Percentiles rank a stretch among this genome's conserved stretches.
These are phyloP conservation scores for Cercis canadensis DNA, from an alignment of 306 rosid genomes.

Conservation along the genomic window DNA sequence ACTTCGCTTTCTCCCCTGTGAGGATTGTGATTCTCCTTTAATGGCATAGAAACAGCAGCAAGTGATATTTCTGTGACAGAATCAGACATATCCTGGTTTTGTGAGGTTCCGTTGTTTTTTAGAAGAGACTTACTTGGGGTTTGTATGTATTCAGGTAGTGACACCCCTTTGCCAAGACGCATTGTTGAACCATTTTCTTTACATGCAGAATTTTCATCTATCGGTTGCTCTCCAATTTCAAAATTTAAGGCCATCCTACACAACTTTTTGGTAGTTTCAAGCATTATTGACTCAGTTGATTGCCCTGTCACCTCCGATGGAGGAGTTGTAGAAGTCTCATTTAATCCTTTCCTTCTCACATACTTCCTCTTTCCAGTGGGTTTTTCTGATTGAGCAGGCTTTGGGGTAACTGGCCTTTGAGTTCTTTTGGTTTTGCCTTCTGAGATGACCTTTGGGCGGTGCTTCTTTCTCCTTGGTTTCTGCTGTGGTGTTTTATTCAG, in stretches of 20 bases:
- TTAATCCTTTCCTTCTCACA: slow-evolving; percentile 48
- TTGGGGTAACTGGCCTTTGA: slow-evolving; percentile 51
- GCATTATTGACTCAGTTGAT: slow-evolving; percentile 35
- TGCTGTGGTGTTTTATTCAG: slow-evolving; percentile 53
- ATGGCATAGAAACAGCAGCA: slow-evolving; percentile 43
- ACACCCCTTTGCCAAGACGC: slow-evolving; percentile 30
- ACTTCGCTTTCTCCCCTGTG: slow-evolving; percentile 40
- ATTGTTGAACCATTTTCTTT: slow-evolving; percentile 32
- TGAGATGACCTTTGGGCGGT: slow-evolving; percentile 82
- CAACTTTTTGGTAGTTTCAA: slow-evolving; percentile 42
- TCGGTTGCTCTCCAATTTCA: slow-evolving; percentile 47
- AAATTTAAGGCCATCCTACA: slow-evolving; percentile 63
- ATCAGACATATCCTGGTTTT: slow-evolving; percentile 39
- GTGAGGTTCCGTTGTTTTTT: slow-evolving; percentile 35
- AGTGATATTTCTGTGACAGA: slow-evolving; percentile 41
- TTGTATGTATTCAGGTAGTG: slow-evolving; percentile 34
- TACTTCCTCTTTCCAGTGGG: slow-evolving; percentile 51
- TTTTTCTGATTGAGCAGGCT: slow-evolving; percentile 50
- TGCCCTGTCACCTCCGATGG: slow-evolving; percentile 36
- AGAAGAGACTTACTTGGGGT: slow-evolving; percentile 31
- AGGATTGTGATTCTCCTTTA: slow-evolving; percentile 47
- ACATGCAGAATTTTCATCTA: slow-evolving; percentile 44
- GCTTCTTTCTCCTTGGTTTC: slow-evolving; percentile 68
- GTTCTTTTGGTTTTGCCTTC: slow-evolving; percentile 72
- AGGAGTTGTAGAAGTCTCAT: slow-evolving; percentile 42